phyloP scores from a whole-genome alignment of 1,284 basidiomycete genomes.

The Puccinia hordei region DNA sequence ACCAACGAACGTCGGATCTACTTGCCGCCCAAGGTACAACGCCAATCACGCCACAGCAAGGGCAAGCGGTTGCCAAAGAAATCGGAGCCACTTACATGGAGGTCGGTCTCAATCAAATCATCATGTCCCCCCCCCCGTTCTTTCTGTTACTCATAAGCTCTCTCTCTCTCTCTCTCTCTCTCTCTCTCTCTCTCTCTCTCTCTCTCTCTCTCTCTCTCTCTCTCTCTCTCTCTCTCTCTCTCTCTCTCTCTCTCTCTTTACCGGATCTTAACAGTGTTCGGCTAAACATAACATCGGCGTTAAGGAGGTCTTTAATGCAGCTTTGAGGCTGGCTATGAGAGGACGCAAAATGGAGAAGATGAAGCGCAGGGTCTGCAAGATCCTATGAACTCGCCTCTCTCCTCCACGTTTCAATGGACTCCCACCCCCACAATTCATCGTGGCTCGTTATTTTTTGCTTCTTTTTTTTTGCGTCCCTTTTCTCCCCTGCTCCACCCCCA shows the following conservation, averaged over 20 bases:
- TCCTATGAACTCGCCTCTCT: constrained; percentile 24
- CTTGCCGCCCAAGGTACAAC: constrained; percentile 85
- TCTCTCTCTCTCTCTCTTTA: constrained; percentile 65
- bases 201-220: background rate
- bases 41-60: constrained; percentile 72
- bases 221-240: too few species aligned
- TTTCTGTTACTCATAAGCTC: background rate
- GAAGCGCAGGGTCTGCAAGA: constrained; percentile 43
- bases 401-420: background rate
- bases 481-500: background rate
- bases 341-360: constrained; percentile 41
- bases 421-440: background rate
- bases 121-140: background rate
- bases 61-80: constrained; percentile 51
- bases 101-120: constrained; percentile 51
- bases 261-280: constrained; percentile 86
- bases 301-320: constrained; percentile 87
- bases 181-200: background rate
- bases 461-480: background rate
- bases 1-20: constrained; percentile 86
- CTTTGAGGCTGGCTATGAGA: constrained; percentile 80
- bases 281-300: constrained; percentile 88
- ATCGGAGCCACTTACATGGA: constrained; percentile 52
- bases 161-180: background rate
- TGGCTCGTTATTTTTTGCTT: background rate